A percentile compares a stretch with the other conserved stretches of the same genome.
Evolutionary conservation across 1,284 basidiomycete species (phyloP).

Genomic region (Trichosporon sp.): DNA sequence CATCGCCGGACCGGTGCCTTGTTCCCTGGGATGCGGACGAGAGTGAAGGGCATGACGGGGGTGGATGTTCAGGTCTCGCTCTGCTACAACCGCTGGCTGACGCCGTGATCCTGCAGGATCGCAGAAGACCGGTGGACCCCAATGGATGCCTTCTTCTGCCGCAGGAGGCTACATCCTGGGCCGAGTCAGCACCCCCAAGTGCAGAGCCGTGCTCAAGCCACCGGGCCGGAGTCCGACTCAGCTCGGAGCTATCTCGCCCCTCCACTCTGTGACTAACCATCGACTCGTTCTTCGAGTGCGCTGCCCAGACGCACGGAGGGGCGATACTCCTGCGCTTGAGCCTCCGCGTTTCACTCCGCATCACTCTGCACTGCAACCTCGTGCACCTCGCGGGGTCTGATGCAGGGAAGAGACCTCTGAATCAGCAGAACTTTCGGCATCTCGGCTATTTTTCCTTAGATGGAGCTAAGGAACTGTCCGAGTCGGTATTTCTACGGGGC

Average conservation of each 20-base stretch:
- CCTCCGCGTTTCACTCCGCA: too few relatives aligned
- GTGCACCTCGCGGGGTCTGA: not conserved
- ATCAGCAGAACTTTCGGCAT: not conserved
- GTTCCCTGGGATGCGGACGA: slow-evolving; percentile 5
- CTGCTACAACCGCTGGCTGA: not conserved
- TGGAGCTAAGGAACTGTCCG: not conserved
- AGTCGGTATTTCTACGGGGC: not conserved
- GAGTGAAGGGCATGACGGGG: not conserved
- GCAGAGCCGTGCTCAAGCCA: not conserved
- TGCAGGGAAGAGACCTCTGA: not conserved
- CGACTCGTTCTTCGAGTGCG: not conserved
- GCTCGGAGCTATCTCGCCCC: not conserved
- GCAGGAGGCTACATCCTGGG: not conserved
- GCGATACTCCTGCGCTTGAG: not conserved
- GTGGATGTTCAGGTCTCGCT: not conserved
- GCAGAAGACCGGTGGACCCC: not conserved
- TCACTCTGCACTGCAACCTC: too few relatives aligned
- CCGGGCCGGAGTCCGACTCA: not conserved
- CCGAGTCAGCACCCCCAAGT: not conserved
- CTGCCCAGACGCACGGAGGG: not conserved
- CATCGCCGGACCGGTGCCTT: slow-evolving; percentile 2
- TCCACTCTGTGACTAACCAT: not conserved
- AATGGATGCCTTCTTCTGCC: not conserved
- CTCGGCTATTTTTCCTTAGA: not conserved
- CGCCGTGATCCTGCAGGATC: too few relatives aligned